These are phyloP conservation scores for Gnomoniopsis smithogilvyi DNA, from an alignment of 2,329 filamentous ascomycete genomes.

Conservation along the genomic window DNA sequence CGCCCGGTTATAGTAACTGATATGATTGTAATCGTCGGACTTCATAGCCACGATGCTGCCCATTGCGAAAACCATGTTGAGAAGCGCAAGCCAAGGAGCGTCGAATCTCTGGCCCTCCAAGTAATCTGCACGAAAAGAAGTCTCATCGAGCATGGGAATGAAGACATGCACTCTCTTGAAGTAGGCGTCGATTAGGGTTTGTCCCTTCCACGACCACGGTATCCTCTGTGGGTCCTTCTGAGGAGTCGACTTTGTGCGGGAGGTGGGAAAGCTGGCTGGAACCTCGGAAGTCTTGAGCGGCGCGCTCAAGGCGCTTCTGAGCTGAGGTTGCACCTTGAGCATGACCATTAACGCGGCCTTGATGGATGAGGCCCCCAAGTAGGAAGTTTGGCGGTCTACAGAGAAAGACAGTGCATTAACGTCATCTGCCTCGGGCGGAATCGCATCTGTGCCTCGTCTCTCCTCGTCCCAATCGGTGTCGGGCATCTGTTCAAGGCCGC, in stretches of 20 bases:
- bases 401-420: conserved; percentile 65
- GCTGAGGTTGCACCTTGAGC: conserved; percentile 50
- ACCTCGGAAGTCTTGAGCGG: conserved; percentile 46
- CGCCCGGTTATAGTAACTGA: conserved; percentile 66
- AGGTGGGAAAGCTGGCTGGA: conserved; percentile 41
- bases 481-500: conserved; percentile 66
- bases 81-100: conserved; percentile 65
- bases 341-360: conserved; percentile 73
- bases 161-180: conserved; percentile 72
- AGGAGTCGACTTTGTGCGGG: conserved; percentile 39
- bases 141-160: conserved; percentile 71
- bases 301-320: conserved; percentile 42
- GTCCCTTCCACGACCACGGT: conserved; percentile 61
- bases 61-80: conserved; percentile 76
- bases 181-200: conserved; percentile 70
- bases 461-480: conserved; percentile 68
- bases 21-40: conserved; percentile 62
- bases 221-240: conserved; percentile 48
- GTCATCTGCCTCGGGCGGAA: conserved; percentile 66
- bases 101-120: conserved; percentile 61
- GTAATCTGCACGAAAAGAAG: conserved; percentile 64
- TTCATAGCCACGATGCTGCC: conserved; percentile 68
- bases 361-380: conserved; percentile 72
- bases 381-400: conserved; percentile 59
- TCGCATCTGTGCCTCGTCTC: conserved; percentile 48